Conservation (phyloP, 306 rosid genomes). For the Cyamopsis tetragonoloba region DNA sequence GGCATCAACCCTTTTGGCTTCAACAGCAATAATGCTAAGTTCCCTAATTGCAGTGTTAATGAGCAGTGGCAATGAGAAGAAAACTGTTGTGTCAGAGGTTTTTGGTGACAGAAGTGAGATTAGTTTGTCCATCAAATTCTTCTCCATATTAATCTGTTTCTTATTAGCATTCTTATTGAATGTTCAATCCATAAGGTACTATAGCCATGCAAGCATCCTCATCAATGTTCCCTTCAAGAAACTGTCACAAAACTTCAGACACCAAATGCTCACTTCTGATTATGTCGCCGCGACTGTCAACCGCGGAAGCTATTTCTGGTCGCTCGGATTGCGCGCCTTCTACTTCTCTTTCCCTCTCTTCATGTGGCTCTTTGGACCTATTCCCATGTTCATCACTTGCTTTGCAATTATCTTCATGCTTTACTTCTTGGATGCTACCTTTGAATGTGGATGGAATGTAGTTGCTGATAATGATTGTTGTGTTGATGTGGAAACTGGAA, state of each 20-base stretch:
- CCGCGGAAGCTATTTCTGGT: slow-evolving; percentile 82
- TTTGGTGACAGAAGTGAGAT: slow-evolving; percentile 48
- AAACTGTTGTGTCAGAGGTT: slow-evolving; percentile 1
- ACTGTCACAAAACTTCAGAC: slow-evolving; percentile 26
- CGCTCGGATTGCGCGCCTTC: slow-evolving; percentile 77
- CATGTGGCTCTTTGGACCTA: slow-evolving; percentile 87
- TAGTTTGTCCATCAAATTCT: slow-evolving; percentile 55
- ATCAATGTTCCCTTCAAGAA: slow-evolving; percentile 75
- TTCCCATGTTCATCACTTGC: slow-evolving; percentile 63
- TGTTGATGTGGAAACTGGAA: slow-evolving; percentile 43
- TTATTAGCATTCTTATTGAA: slow-evolving; percentile 61
- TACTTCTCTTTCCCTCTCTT: slow-evolving; percentile 84
- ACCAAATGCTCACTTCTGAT: slow-evolving; percentile 45
- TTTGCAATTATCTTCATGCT: slow-evolving; percentile 50
- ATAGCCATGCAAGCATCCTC: slow-evolving; percentile 80
- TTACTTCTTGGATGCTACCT: slow-evolving; percentile 61
- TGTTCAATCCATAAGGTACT: slow-evolving; percentile 83
- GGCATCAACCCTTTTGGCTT: slow-evolving; percentile 92
- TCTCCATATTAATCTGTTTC: slow-evolving; percentile 71
- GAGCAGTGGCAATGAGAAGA: slow-evolving; percentile 29
- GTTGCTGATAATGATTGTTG: background rate
- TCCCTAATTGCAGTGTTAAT: slow-evolving; percentile 74
- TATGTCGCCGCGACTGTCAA: slow-evolving; percentile 69
- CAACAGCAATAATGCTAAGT: slow-evolving; percentile 81
- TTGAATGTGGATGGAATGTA: slow-evolving; percentile 45